Conservation (phyloP, 805 yeast genomes). For the Myxozyma neglecta region DNA sequence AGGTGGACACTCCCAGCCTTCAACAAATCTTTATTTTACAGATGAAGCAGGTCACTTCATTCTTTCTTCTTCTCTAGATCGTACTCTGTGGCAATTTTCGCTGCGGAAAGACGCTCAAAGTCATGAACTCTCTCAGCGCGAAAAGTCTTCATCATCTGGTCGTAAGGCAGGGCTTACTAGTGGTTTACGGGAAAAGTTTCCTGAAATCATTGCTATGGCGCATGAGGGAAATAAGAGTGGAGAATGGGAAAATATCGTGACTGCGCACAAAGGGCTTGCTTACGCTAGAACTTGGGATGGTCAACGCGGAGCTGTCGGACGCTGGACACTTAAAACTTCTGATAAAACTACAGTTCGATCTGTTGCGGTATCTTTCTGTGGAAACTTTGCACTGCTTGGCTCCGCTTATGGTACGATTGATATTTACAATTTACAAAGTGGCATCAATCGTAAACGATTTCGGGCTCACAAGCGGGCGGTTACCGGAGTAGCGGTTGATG, state of each 20-base stretch:
- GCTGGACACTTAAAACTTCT: conserved; percentile 65
- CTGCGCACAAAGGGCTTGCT: conserved; percentile 80
- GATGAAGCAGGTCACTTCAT: conserved; percentile 79
- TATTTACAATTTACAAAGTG: conserved; percentile 88
- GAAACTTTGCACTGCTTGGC: conserved; percentile 91
- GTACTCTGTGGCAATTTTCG: conserved; percentile 87
- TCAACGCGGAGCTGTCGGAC: conserved; percentile 74
- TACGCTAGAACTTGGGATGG: conserved; percentile 93
- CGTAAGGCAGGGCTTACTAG: conserved; percentile 33
- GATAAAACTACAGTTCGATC: conserved; percentile 75
- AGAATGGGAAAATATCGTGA: conserved; percentile 84
- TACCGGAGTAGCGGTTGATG: conserved; percentile 86
- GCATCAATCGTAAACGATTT: conserved; percentile 70
- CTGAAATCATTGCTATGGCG: conserved; percentile 55
- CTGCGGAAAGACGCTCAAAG: conserved; percentile 95
- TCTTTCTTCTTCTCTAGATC: conserved; percentile 82
- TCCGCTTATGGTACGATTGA: conserved; percentile 83
- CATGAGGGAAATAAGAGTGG: conserved; percentile 33
- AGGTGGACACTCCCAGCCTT: conserved; percentile 97
- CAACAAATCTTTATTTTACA: conserved; percentile 72
- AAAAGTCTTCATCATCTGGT: conserved; percentile 42
- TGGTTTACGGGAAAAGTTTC: conserved; percentile 59
- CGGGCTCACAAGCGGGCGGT: conserved; percentile 59
- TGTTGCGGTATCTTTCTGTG: conserved; percentile 85
- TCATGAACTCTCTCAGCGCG: conserved; percentile 83